Conservation (phyloP, 768 basidiomycete species). For the Boletus sensibilis region DNA sequence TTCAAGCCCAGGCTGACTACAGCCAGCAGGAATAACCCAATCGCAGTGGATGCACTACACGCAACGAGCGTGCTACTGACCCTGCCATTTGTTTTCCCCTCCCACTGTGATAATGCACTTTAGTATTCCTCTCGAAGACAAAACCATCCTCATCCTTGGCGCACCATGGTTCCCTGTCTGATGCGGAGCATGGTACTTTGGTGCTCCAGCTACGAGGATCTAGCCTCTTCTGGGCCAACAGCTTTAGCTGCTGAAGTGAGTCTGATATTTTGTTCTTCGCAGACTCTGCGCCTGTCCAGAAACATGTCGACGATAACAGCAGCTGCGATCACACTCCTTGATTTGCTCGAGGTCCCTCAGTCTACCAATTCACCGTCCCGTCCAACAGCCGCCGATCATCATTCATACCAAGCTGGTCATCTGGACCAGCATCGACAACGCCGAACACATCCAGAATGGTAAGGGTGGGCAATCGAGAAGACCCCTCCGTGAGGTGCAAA, state of each 20-base stretch:
- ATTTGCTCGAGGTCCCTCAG: neutral
- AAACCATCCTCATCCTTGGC: conserved; percentile 25
- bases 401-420: neutral
- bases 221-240: neutral
- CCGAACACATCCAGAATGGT: too few species aligned
- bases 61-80: conserved; percentile 20
- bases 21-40: neutral
- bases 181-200: conserved; percentile 8
- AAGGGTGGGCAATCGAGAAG: neutral
- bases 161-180: conserved; percentile 7
- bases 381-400: neutral
- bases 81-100: conserved; percentile 19
- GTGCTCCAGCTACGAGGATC: conserved; percentile 1
- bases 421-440: neutral
- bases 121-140: conserved; percentile 16
- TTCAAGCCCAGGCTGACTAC: neutral
- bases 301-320: neutral
- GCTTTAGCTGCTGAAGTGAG: too few species aligned
- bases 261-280: neutral
- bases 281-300: neutral
- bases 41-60: conserved; percentile 26
- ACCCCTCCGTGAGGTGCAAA: neutral
- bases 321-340: neutral
- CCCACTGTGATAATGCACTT: conserved; percentile 26
- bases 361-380: neutral